A percentile compares a stretch with the other conserved stretches of the same genome.
Evolutionary conservation across 495 filamentous ascomycete genomes (phyloP).

Genomic region (Penicillium desertorum): DNA sequence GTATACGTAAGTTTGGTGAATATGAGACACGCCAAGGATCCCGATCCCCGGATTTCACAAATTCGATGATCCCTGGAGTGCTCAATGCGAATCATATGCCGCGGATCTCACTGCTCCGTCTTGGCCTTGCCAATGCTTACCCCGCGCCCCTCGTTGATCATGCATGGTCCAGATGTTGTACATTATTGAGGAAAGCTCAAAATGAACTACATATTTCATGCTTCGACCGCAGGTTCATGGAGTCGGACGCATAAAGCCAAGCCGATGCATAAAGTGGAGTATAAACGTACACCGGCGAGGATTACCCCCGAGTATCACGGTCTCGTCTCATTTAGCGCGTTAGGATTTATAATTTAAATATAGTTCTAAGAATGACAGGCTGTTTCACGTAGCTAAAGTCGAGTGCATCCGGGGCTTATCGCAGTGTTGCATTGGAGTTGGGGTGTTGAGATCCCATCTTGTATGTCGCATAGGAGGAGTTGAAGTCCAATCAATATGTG

Average conservation of each 20-base stretch:
- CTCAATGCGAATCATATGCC: background rate
- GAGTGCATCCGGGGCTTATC: background rate
- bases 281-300: background rate
- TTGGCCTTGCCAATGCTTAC: background rate
- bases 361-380: background rate
- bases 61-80: background rate
- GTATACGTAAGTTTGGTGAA: background rate
- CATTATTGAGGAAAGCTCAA: background rate
- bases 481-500: slow-evolving; percentile 1
- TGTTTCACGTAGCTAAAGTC: background rate
- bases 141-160: background rate
- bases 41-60: background rate
- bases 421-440: slow-evolving; percentile 10
- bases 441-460: slow-evolving; percentile 6
- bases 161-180: background rate
- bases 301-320: background rate
- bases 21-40: background rate
- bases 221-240: background rate
- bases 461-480: slow-evolving; percentile 11
- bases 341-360: background rate
- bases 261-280: background rate
- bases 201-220: background rate
- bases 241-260: background rate
- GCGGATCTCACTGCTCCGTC: slow-evolving; percentile 7
- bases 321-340: background rate